A percentile compares a stretch with the other conserved stretches of the same genome.
Evolutionary conservation across 768 basidiomycete genomes (phyloP).

Genomic region (Infundibulicybe gibba): DNA sequence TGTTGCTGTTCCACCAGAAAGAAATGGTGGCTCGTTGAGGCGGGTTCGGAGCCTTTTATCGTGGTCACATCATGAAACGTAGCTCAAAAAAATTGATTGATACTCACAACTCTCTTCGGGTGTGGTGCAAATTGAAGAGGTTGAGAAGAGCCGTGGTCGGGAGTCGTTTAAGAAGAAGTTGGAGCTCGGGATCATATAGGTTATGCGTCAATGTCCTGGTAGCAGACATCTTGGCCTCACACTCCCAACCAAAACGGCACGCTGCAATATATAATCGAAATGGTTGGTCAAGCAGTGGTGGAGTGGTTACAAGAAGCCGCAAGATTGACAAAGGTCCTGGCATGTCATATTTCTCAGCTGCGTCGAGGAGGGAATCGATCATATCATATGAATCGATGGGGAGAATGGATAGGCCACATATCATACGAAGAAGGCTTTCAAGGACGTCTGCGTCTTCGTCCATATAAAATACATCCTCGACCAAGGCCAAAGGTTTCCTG

Average conservation of each 20-base stretch:
- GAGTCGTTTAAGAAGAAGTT: slow-evolving; percentile 41
- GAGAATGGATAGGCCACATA: slow-evolving; percentile 54
- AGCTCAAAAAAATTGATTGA: not conserved
- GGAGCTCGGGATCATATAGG: slow-evolving; percentile 43
- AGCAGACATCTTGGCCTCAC: slow-evolving; percentile 53
- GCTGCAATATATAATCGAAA: slow-evolving; percentile 52
- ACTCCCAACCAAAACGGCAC: slow-evolving; percentile 56
- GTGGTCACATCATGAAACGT: not conserved
- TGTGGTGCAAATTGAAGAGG: slow-evolving; percentile 52
- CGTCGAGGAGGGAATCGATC: slow-evolving; percentile 55
- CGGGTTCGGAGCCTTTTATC: slow-evolving; percentile 34
- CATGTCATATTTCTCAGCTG: slow-evolving; percentile 72
- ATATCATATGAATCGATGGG: slow-evolving; percentile 45
- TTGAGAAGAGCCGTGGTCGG: slow-evolving; percentile 48
- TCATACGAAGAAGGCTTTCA: slow-evolving; percentile 56
- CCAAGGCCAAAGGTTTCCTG: slow-evolving; percentile 4
- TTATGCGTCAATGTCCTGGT: slow-evolving; percentile 51
- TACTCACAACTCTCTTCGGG: slow-evolving; percentile 40
- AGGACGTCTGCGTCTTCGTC: slow-evolving; percentile 56
- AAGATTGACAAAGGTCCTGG: slow-evolving; percentile 58
- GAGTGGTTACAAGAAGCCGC: slow-evolving; percentile 53
- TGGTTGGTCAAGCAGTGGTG: slow-evolving; percentile 44
- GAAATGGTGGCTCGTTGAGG: slow-evolving; percentile 57
- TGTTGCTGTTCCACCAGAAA: slow-evolving; percentile 36
- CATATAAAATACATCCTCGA: slow-evolving; percentile 41